phyloP scores from a whole-genome alignment of 805 yeast species.

The Pichia ethanolica region DNA sequence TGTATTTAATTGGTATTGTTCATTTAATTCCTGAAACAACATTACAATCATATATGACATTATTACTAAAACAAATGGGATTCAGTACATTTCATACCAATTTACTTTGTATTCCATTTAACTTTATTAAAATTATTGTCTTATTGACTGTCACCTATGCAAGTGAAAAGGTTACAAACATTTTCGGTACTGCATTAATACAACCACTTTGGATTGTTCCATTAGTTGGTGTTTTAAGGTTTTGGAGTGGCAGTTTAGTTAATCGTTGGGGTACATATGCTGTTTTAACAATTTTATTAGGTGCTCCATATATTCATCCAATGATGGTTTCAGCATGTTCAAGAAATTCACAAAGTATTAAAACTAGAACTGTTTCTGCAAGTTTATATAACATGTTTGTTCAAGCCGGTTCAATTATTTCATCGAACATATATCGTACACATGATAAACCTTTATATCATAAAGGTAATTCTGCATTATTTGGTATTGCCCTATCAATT shows the following conservation, averaged over 20 bases:
- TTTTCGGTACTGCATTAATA: slow-evolving; percentile 16
- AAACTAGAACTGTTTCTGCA: slow-evolving; percentile 58
- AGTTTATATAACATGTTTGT: slow-evolving; percentile 56
- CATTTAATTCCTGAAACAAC: slow-evolving; percentile 33
- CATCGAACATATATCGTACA: slow-evolving; percentile 48
- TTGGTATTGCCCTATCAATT: slow-evolving; percentile 28
- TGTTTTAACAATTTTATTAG: slow-evolving; percentile 24
- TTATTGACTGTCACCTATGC: slow-evolving; percentile 31
- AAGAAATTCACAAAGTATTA: slow-evolving; percentile 51
- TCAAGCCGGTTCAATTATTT: slow-evolving; percentile 48
- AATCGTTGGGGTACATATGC: slow-evolving; percentile 24
- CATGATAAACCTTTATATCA: slow-evolving; percentile 55
- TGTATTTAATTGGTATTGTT: slow-evolving; percentile 40
- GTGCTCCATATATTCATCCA: slow-evolving; percentile 46
- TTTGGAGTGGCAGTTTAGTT: slow-evolving; percentile 22
- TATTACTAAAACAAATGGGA: slow-evolving; percentile 42
- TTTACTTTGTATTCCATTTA: slow-evolving; percentile 45
- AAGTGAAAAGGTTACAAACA: slow-evolving; percentile 29
- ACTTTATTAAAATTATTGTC: slow-evolving; percentile 30
- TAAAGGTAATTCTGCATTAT: slow-evolving; percentile 44
- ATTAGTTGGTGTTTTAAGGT: slow-evolving; percentile 20
- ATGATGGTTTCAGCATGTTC: slow-evolving; percentile 56
- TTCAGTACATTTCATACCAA: slow-evolving; percentile 47
- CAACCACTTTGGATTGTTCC: slow-evolving; percentile 24
- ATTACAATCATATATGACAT: slow-evolving; percentile 37